phyloP scores from a whole-genome alignment of 129 eudicot species.

The Tanacetum coccineum region DNA sequence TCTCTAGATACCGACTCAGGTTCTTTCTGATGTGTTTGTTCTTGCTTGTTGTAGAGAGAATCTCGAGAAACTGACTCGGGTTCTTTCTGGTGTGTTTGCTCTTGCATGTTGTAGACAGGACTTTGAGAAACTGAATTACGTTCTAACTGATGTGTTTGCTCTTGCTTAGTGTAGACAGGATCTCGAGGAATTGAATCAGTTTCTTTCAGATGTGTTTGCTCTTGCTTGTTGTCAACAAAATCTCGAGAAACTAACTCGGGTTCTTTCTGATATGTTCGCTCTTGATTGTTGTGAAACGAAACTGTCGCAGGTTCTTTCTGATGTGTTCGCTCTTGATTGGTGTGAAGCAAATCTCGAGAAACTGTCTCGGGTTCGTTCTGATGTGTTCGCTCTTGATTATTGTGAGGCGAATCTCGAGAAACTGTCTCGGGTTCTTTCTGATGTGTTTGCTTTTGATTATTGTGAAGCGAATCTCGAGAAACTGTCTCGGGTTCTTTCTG shows the following conservation, averaged over 20 bases:
- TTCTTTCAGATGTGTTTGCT: no score
- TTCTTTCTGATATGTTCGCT: conserved; percentile 44
- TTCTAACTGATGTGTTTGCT: no score
- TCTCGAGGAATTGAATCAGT: conserved; percentile 18
- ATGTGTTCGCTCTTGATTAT: conserved; percentile 30
- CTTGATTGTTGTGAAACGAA: conserved; percentile 10
- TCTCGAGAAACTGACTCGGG: conserved; percentile 26
- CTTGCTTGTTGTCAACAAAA: conserved; percentile 27
- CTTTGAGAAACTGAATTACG: conserved; percentile 10
- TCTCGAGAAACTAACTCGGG: conserved; percentile 23
- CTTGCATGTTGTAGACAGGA: conserved; percentile 25
- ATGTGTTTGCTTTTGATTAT: conserved; percentile 28
- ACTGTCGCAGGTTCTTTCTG: no score
- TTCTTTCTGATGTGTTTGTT: neutral
- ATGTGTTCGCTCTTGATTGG: conserved; percentile 1
- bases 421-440: conserved; percentile 43
- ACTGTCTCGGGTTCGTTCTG: conserved; percentile 41
- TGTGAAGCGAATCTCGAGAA: neutral
- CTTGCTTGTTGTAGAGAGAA: conserved; percentile 25
- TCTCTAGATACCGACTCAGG: conserved; percentile 14
- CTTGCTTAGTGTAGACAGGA: conserved; percentile 24
- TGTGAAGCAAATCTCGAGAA: conserved; percentile 33
- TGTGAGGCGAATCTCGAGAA: neutral
- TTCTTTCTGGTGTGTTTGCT: conserved; percentile 3
- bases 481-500: conserved; percentile 41